Conservation (phyloP, 2,329 filamentous ascomycete genomes). For the Colletotrichum australisinense region DNA sequence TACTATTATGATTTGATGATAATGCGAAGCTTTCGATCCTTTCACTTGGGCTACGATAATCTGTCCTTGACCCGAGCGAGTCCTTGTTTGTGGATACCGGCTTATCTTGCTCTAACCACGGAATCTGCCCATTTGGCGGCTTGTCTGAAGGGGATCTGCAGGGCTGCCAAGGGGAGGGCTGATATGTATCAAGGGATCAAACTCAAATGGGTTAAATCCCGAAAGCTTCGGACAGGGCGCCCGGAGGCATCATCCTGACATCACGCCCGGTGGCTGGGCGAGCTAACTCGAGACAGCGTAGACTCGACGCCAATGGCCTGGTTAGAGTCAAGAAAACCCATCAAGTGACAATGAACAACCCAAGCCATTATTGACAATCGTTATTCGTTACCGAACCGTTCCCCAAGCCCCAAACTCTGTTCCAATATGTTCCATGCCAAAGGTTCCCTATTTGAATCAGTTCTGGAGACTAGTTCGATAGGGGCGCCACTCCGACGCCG, state of each 20-base stretch:
- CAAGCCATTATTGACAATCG: not conserved
- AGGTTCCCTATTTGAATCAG: not conserved
- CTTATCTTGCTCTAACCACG: not conserved
- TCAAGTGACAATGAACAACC: not conserved
- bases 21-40: too few relatives aligned
- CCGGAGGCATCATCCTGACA: conserved; percentile 1
- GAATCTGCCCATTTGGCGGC: not conserved
- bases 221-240: not conserved
- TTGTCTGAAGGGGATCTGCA: not conserved
- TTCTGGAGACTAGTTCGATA: conserved; percentile 8
- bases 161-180: not conserved
- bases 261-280: not conserved
- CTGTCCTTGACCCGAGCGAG: not conserved
- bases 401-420: not conserved
- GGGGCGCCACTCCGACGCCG: conserved; percentile 27
- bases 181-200: not conserved
- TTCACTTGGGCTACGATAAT: not conserved
- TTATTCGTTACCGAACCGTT: not conserved
- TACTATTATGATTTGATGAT: not conserved
- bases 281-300: not conserved
- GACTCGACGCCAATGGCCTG: not conserved
- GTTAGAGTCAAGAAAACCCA: not conserved
- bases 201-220: not conserved
- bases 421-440: not conserved
- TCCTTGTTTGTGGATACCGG: not conserved